Evolutionary conservation across 2,329 filamentous ascomycete genomes (phyloP).

Genomic region (Remersonia thermophila): DNA sequence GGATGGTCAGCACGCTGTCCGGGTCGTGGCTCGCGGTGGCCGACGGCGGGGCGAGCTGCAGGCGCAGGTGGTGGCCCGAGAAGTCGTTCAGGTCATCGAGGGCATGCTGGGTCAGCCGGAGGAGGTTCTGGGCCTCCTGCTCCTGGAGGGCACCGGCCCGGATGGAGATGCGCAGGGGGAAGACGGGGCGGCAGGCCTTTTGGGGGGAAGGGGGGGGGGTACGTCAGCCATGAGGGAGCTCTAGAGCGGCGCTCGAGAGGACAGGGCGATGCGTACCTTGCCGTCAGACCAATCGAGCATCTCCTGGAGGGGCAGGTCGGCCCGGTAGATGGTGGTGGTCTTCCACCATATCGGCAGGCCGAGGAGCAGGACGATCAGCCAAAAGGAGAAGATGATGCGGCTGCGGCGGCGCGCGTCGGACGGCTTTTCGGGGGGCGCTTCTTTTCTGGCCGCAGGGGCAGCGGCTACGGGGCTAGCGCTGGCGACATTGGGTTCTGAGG

Average conservation of each 20-base stretch:
- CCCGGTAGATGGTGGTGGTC: slow-evolving; percentile 86
- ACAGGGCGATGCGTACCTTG: too few relatives aligned
- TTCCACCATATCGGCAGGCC: slow-evolving; percentile 93
- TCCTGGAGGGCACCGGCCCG: slow-evolving; percentile 54
- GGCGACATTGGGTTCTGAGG: slow-evolving; percentile 1
- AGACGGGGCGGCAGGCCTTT: slow-evolving; percentile 83
- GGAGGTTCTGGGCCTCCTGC: slow-evolving; percentile 57
- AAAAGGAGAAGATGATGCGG: slow-evolving; percentile 75
- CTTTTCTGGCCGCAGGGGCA: slow-evolving; percentile 22
- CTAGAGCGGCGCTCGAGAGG: too few relatives aligned
- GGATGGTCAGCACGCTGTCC: slow-evolving; percentile 55
- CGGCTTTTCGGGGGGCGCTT: slow-evolving; percentile 66
- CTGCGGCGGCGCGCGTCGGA: slow-evolving; percentile 58
- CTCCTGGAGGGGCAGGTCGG: slow-evolving; percentile 64
- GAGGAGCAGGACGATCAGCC: slow-evolving; percentile 70
- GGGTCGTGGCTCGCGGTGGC: slow-evolving; percentile 24
- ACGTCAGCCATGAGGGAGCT: neutral
- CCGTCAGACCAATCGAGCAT: slow-evolving; percentile 92
- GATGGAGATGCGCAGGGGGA: slow-evolving; percentile 72
- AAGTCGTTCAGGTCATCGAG: slow-evolving; percentile 83
- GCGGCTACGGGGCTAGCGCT: slow-evolving; percentile 3
- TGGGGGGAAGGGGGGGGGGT: slow-evolving; percentile 6
- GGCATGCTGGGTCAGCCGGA: slow-evolving; percentile 72
- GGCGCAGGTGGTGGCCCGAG: slow-evolving; percentile 66
- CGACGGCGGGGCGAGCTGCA: slow-evolving; percentile 44